phyloP scores from a whole-genome alignment of 345 rosid genomes.

The Boechera retrofracta region DNA sequence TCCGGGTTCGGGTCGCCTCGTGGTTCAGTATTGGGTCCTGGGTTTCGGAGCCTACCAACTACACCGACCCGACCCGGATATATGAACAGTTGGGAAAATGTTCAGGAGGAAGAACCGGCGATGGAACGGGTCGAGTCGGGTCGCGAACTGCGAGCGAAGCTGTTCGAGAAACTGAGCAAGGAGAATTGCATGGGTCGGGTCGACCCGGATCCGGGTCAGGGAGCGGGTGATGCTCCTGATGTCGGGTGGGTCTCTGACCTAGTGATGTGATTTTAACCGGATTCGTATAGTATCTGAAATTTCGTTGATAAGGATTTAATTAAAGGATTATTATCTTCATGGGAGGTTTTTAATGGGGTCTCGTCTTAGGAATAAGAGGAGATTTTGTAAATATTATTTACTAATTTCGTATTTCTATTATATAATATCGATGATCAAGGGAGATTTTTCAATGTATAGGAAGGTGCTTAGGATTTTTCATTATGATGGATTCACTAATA shows the following conservation, averaged over 20 bases:
- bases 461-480: constrained; percentile 9
- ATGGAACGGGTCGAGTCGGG: constrained; percentile 96
- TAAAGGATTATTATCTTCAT: constrained; percentile 7
- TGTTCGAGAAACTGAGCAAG: constrained; percentile 71
- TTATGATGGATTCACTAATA: constrained; percentile 8
- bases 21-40: constrained; percentile 60
- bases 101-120: constrained; percentile 65
- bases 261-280: constrained; percentile 45
- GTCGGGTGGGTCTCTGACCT: constrained; percentile 89
- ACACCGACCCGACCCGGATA: constrained; percentile 54
- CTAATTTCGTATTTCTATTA: constrained; percentile 15
- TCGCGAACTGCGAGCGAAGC: constrained; percentile 63
- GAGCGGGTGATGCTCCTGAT: constrained; percentile 48
- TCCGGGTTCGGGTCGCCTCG: constrained; percentile 61
- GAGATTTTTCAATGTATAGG: constrained; percentile 18
- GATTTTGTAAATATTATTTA: constrained; percentile 26
- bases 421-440: constrained; percentile 12
- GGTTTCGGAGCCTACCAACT: constrained; percentile 60
- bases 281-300: neutral
- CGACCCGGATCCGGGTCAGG: constrained; percentile 20
- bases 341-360: neutral
- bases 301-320: constrained; percentile 13
- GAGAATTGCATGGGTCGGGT: constrained; percentile 57
- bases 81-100: constrained; percentile 57
- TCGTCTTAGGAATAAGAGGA: constrained; percentile 4